phyloP scores from a whole-genome alignment of 192 early-diverging fungal species.

The Backusella tuberculispora region DNA sequence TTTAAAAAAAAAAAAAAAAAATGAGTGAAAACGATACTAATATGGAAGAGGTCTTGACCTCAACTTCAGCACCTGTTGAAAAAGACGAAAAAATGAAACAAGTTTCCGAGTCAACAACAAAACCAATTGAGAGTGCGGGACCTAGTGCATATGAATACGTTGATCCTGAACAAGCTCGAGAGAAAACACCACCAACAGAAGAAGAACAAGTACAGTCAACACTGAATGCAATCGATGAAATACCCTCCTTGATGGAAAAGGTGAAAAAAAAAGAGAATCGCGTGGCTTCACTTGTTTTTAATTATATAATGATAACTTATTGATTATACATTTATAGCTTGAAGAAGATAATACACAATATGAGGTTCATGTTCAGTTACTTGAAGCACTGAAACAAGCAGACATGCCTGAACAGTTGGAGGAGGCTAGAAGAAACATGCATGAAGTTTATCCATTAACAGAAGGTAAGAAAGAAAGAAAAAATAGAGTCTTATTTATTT shows the following conservation, averaged over 20 bases:
- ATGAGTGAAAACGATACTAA: background rate
- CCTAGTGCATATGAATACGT: slow-evolving; percentile 3
- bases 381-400: slow-evolving; percentile 43
- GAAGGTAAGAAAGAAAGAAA: slow-evolving; percentile 67
- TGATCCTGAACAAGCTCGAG: background rate
- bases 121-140: background rate
- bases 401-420: slow-evolving; percentile 54
- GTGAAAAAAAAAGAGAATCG: background rate
- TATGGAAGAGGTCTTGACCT: background rate
- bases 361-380: slow-evolving; percentile 53
- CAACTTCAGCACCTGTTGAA: background rate
- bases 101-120: background rate
- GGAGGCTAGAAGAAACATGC: slow-evolving; percentile 60
- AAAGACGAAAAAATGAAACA: background rate
- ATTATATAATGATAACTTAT: background rate
- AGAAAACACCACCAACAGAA: background rate
- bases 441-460: slow-evolving; percentile 58
- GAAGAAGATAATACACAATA: slow-evolving; percentile 44
- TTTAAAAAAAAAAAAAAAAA: background rate
- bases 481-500: background rate
- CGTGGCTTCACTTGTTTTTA: background rate
- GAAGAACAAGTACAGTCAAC: background rate
- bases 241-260: background rate
- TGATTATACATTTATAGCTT: slow-evolving; percentile 14
- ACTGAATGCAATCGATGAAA: background rate